Evolutionary conservation across 1,284 basidiomycete species (phyloP), one percentile per base, ranked within the genome.

Genomic region (Ganoderma leucocontextum): DNA sequence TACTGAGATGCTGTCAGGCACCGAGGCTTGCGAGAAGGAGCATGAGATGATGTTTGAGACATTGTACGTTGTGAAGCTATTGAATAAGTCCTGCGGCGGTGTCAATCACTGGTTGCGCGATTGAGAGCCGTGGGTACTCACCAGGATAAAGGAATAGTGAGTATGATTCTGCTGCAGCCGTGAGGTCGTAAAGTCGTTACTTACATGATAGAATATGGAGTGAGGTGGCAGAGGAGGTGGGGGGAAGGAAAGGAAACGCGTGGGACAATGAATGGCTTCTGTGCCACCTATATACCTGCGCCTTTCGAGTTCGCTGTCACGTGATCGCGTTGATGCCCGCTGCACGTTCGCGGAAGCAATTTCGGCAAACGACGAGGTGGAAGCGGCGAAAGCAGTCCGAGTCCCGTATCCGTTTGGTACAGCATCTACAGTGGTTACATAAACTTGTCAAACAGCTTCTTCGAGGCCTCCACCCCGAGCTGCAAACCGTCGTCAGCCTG

Each of bases 381-480:
- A 49, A 62, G 22, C 47, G 35, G 35, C 29, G 4, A 57, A n/a
- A 9, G 33, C 19, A 19, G 55, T 12, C 19, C 29, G 10, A 19
- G 55, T 12, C 19, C 29, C 33, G 33, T 35, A 58, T 38, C 35
- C 55, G 35, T n/a, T 35, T 58, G n/a, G 55, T 35, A 38, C 19
- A n/a, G 10, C 55, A 35, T 58, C 36, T 17, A 58, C 33, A 4
- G 33, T 38, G 19, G 15, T 70, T 67, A 78, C 53, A 78, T 65
- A 44, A 73, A 75, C n/a, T 64, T 68, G 47, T 79, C 77, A 66
- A 78, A 68, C 42, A 78, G 58, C 62, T 78, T 77, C 74, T 75
- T 77, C 60, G 77, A 74, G 19, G 74, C 75, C 69, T 79, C 78
- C 19, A 79, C 78, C 35, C 78, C 78, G 36, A 79, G 71, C 78